phyloP scores from a whole-genome alignment of 495 filamentous ascomycete species.

The Trichoderma erinaceum region DNA sequence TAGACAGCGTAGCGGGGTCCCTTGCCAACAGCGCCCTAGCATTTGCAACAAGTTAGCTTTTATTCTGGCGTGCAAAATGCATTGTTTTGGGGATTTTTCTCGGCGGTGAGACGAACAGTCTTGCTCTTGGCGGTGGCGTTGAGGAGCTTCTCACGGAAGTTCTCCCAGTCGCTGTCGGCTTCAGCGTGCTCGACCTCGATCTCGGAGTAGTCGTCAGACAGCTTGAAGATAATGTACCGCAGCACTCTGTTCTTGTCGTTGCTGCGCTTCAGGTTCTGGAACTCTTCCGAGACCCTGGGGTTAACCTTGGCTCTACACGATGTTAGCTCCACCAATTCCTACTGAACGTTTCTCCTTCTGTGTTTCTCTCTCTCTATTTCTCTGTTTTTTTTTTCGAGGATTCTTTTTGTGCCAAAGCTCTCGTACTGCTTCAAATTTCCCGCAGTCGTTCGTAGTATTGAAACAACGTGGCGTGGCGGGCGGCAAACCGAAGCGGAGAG shows the following conservation, averaged over 20 bases:
- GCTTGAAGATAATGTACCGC: constrained; percentile 97
- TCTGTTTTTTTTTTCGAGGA: not conserved
- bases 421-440: not conserved
- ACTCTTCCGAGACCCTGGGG: constrained; percentile 58
- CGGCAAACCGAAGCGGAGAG: not conserved
- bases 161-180: constrained; percentile 58
- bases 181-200: constrained; percentile 74
- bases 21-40: constrained; percentile 53
- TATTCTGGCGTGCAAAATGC: not conserved
- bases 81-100: not conserved
- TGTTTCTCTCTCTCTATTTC: not conserved
- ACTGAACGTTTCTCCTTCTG: no score
- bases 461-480: not conserved
- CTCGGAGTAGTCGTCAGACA: constrained; percentile 84
- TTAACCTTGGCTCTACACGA: constrained; percentile 6
- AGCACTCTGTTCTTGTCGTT: constrained; percentile 50
- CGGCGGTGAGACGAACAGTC: constrained; percentile 26
- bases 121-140: constrained; percentile 49
- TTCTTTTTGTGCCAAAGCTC: not conserved
- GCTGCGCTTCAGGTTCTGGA: constrained; percentile 86
- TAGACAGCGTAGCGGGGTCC: constrained; percentile 92
- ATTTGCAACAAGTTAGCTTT: constrained; percentile 19
- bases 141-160: constrained; percentile 73
- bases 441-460: not conserved
- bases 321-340: constrained; percentile 23